phyloP scores from a whole-genome alignment of 371 early-diverging fungal species.

The Mucor piriformis region DNA sequence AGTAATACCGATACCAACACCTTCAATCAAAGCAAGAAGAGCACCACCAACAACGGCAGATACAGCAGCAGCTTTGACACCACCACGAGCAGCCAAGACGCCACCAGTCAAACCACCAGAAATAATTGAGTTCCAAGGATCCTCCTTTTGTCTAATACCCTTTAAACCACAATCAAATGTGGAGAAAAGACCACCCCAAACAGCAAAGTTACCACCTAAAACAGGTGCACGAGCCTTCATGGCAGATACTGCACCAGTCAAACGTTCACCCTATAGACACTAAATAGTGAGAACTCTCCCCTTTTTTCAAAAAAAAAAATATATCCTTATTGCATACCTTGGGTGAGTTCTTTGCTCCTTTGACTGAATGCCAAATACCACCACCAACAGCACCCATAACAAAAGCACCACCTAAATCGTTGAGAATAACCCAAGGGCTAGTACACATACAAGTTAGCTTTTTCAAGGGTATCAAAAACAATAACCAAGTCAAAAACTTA shows the following conservation, averaged over 20 bases:
- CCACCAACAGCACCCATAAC: conserved; percentile 97
- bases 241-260: conserved; percentile 83
- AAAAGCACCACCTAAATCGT: conserved; percentile 96
- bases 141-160: conserved; percentile 93
- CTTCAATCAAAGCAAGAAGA: conserved; percentile 93
- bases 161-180: conserved; percentile 95
- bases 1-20: conserved; percentile 81
- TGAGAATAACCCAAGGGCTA: conserved; percentile 95
- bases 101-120: conserved; percentile 95
- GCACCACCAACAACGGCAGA: conserved; percentile 92
- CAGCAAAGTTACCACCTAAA: conserved; percentile 96
- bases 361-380: conserved; percentile 94
- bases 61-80: conserved; percentile 80
- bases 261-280: conserved; percentile 81
- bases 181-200: conserved; percentile 97
- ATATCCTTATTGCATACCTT: no score
- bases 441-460: neutral
- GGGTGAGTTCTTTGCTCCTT: conserved; percentile 97
- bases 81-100: conserved; percentile 90
- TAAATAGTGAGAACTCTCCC: neutral
- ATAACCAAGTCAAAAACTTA: conserved; percentile 18
- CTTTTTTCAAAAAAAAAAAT: no score
- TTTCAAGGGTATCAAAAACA: neutral
- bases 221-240: conserved; percentile 96
- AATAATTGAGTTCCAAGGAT: conserved; percentile 93